These are phyloP conservation scores for Deinandra increscens DNA, from an alignment of 129 eudicot genomes.

Conservation along the genomic window DNA sequence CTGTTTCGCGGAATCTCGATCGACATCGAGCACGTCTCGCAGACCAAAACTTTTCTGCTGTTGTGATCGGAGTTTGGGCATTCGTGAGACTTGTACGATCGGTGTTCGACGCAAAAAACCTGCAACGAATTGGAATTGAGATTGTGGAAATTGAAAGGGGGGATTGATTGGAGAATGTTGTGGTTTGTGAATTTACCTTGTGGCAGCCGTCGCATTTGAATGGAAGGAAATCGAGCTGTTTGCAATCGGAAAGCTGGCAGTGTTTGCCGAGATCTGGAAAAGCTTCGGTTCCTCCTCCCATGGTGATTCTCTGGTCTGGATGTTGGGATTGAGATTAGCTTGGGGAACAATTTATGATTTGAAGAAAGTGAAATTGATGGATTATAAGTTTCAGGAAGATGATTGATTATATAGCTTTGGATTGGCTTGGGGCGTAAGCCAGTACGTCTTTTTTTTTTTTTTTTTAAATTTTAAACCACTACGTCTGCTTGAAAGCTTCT, in stretches of 20 bases:
- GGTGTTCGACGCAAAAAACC: constrained; percentile 80
- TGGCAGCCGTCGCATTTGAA: constrained; percentile 71
- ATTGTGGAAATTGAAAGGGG: neutral
- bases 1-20: constrained; percentile 69
- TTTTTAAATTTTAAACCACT: too few relatives aligned
- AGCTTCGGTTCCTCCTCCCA: constrained; percentile 95
- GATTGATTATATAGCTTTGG: constrained; percentile 27
- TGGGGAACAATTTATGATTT: constrained; percentile 14
- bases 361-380: constrained; percentile 8
- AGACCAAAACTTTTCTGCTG: constrained; percentile 73
- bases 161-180: neutral
- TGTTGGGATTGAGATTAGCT: neutral
- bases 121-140: constrained; percentile 23
- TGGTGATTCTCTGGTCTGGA: constrained; percentile 13
- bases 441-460: too few relatives aligned
- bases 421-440: constrained; percentile 51
- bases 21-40: constrained; percentile 70
- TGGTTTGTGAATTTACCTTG: constrained; percentile 44
- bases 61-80: constrained; percentile 71
- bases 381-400: neutral
- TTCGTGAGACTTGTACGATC: constrained; percentile 67
- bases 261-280: constrained; percentile 81
- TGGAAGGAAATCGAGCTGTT: constrained; percentile 89
- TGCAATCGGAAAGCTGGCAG: constrained; percentile 69
- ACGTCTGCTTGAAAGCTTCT: constrained; percentile 31